Evolutionary conservation across 2,329 filamentous ascomycete genomes (phyloP).

Genomic region (Gremmenia infestans): DNA sequence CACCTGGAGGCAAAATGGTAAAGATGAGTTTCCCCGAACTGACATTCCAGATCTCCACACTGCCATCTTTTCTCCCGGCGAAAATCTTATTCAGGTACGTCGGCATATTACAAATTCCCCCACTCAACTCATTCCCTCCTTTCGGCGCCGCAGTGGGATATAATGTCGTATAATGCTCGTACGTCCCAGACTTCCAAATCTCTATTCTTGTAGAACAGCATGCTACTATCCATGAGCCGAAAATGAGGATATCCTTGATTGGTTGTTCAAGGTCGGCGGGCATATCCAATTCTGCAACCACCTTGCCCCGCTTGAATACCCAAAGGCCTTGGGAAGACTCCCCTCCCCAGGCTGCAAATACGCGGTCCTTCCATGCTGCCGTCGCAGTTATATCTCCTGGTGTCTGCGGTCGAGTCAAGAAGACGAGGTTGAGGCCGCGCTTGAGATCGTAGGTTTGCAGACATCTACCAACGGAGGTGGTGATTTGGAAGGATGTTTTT

Average conservation of each 20-base stretch:
- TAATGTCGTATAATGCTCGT: constrained; percentile 88
- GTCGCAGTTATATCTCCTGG: constrained; percentile 82
- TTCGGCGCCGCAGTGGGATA: constrained; percentile 49
- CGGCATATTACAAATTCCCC: constrained; percentile 79
- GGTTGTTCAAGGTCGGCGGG: constrained; percentile 63
- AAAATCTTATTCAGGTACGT: constrained; percentile 97
- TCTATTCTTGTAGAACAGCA: constrained; percentile 72
- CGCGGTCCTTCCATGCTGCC: constrained; percentile 76
- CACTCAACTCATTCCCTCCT: constrained; percentile 65
- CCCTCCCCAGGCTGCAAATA: constrained; percentile 87
- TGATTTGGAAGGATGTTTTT: constrained; percentile 95
- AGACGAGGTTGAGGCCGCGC: constrained; percentile 84
- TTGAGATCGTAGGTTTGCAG: constrained; percentile 95
- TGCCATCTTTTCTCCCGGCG: constrained; percentile 79
- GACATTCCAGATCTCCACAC: constrained; percentile 95
- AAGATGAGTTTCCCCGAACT: constrained; percentile 89
- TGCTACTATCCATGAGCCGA: constrained; percentile 88
- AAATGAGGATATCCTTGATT: constrained; percentile 71
- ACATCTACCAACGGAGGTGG: constrained; percentile 83
- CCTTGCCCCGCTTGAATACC: constrained; percentile 89
- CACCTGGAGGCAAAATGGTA: constrained; percentile 72
- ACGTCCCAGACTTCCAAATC: constrained; percentile 78
- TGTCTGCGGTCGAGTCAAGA: constrained; percentile 87
- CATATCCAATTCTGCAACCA: constrained; percentile 67
- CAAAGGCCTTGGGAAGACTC: constrained; percentile 66